phyloP scores from a whole-genome alignment of 331 rosid species.

The Prunus yedoensis region DNA sequence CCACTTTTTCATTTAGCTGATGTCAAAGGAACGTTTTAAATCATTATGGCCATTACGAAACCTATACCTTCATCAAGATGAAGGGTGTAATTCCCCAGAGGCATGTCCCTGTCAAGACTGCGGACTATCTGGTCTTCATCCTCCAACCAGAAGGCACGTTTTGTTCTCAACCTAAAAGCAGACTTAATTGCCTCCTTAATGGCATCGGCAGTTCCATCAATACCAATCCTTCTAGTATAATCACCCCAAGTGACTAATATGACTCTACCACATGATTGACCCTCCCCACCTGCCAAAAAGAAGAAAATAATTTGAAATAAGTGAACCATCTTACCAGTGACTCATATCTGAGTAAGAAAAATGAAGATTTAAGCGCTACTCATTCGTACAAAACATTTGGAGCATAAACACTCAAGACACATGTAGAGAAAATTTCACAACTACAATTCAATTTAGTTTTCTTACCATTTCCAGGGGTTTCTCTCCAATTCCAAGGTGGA shows the following conservation, averaged over 20 bases:
- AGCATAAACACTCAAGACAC: background rate
- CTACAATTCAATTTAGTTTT: background rate
- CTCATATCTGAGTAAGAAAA: background rate
- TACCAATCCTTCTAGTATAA: constrained; percentile 84
- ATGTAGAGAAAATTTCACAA: background rate
- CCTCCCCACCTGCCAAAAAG: constrained; percentile 59
- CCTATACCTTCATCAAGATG: constrained; percentile 89
- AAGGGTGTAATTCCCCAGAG: constrained; percentile 85
- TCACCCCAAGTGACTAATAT: constrained; percentile 93
- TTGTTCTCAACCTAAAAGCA: constrained; percentile 90
- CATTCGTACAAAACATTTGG: background rate
- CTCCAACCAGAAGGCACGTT: constrained; percentile 94
- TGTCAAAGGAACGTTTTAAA: background rate
- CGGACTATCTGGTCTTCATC: constrained; percentile 90
- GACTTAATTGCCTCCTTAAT: constrained; percentile 90
- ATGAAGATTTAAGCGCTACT: background rate
- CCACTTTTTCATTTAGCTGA: background rate
- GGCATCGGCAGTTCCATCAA: constrained; percentile 87
- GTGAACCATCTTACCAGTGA: background rate
- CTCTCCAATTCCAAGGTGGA: constrained; percentile 99
- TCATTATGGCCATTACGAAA: background rate
- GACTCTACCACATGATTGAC: constrained; percentile 85
- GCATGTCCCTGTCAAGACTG: constrained; percentile 96
- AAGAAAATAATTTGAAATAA: constrained; percentile 6
- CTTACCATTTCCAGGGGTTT: constrained; percentile 86